Base-by-base conservation (phyloP, 306 rosid species). In the Lotus japonicus region DNA sequence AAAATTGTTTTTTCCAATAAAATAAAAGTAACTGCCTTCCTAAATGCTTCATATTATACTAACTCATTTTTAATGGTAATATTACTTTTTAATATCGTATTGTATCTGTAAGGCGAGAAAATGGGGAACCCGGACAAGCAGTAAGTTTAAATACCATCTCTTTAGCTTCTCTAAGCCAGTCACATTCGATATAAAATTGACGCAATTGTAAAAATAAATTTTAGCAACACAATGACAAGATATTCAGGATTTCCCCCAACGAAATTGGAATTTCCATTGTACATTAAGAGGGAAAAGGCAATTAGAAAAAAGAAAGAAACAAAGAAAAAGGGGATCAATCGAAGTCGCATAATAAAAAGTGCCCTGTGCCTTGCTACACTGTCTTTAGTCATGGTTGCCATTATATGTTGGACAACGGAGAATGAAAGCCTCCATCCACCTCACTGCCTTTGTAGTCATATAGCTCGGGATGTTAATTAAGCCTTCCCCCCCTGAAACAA, bases 401-500 rank as follows among this genome's bases (percentile, higher is more conserved):
- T 11, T 73, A 68, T 23, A 54, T 73, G 13, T 39, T 61, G 68
- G n/a, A n/a, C n/a, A n/a, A n/a, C 9, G 26, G 46, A 73, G 72
- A 74, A 56, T 46, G 64, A 36, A 69, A 26, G 60, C 70, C 64
- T 69, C 38, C 41, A 55, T 68, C 62, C 49, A 64, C 64, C 62
- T 63, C 73, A 45, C 57, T 16, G 71, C 60, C 49, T 63, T 7
- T 42, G 6, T 36, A 62, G 48, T 73, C 45, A 70, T 64, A 52
- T 38, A 42, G 39, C 45, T 43, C 50, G 1, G 3, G 12, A 18
- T 54, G 68, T 69, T 41, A 59, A 64, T 64, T 70, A 77, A 63
- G 7, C 12, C 53, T 74, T 79, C 70, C 83, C 83, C 55, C 83
- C 80, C 83, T 79, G 77, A 5, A 79, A 45, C 13, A 68, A 38